phyloP scores from a whole-genome alignment of 1,284 basidiomycete species.

The Cerioporus squamosus region DNA sequence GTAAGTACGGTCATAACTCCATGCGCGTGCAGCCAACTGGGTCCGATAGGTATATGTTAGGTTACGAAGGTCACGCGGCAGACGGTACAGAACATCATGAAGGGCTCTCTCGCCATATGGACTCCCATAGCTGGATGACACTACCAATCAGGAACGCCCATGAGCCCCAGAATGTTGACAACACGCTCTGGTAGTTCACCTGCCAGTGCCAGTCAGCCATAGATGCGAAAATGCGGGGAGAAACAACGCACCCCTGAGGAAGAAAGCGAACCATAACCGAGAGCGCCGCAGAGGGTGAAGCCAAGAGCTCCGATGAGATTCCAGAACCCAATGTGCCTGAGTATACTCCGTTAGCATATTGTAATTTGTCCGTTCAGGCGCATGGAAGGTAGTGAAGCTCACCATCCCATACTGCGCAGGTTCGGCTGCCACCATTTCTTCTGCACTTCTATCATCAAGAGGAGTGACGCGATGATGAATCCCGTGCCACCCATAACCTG shows the following conservation, averaged over 20 bases:
- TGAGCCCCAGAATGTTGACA: slow-evolving; percentile 63
- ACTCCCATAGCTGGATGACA: slow-evolving; percentile 54
- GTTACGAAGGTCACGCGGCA: too few relatives aligned
- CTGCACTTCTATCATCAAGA: slow-evolving; percentile 63
- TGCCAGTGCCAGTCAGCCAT: slow-evolving; percentile 2
- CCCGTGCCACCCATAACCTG: slow-evolving; percentile 62
- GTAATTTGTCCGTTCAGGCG: background rate
- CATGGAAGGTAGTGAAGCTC: slow-evolving; percentile 24
- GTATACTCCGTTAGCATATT: background rate
- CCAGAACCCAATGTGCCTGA: slow-evolving; percentile 48
- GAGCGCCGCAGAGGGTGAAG: slow-evolving; percentile 57
- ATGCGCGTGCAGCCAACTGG: too few relatives aligned
- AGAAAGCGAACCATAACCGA: slow-evolving; percentile 46
- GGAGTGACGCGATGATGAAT: slow-evolving; percentile 54
- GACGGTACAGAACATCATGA: too few relatives aligned
- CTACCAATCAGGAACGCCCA: slow-evolving; percentile 67
- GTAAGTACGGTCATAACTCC: too few relatives aligned
- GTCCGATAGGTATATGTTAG: too few relatives aligned
- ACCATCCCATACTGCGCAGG: slow-evolving; percentile 53
- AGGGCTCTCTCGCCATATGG: slow-evolving; percentile 30
- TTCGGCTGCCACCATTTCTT: slow-evolving; percentile 52
- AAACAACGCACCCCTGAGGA: slow-evolving; percentile 24
- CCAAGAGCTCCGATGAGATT: slow-evolving; percentile 60
- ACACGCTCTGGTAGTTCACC: slow-evolving; percentile 51
- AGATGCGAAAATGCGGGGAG: background rate